Base-by-base conservation (phyloP, 2,329 filamentous ascomycete genomes). In the Xylaria sp. region DNA sequence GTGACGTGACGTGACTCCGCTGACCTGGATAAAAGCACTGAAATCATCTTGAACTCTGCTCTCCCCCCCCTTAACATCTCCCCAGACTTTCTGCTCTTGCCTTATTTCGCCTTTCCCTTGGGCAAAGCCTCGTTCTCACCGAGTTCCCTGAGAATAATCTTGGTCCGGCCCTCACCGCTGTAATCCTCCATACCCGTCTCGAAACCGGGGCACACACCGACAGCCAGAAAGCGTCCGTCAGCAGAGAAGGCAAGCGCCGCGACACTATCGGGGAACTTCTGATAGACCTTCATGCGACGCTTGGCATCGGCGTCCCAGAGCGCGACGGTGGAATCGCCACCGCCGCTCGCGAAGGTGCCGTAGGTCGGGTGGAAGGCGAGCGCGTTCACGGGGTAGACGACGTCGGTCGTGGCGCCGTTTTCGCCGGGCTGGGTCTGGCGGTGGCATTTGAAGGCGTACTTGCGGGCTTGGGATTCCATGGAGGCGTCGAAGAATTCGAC, bases 381-480 rank as follows among this genome's bases (percentile, higher is more conserved):
- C 2, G 92, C 89, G 71, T 97, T 94, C 66, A 97, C 92, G 0
- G 92, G 92, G 70, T 92, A 96, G 2, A 97, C 91, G 3, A 96
- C 82, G 69, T 96, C 92, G 35, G 81, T 85, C 54, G 85, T 85
- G 49, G 82, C 82, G 57, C 78, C 72, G 35, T 62, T 74, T 46
- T 83, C 82, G 8, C 81, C 82, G 1, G 84, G 76, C 8, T 80
- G 81, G 1, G 86, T 82, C 73, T 96, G 91, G 3, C 94, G 85
- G 76, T 99, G 94, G 76, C 94, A 99, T 76, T 99, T 99, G 84
- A 99, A 99, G 11, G 94, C 94, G 74, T 97, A 99, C 75, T 97
- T 97, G 66, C 92, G 85, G 46, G 90, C 88, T 76, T 97, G 92
- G 3, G 90, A 92, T 73, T 93, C 90, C 48, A 86, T 80, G 4